Conservation (phyloP, 2,329 filamentous ascomycete species). For the Triangularia setosa region DNA sequence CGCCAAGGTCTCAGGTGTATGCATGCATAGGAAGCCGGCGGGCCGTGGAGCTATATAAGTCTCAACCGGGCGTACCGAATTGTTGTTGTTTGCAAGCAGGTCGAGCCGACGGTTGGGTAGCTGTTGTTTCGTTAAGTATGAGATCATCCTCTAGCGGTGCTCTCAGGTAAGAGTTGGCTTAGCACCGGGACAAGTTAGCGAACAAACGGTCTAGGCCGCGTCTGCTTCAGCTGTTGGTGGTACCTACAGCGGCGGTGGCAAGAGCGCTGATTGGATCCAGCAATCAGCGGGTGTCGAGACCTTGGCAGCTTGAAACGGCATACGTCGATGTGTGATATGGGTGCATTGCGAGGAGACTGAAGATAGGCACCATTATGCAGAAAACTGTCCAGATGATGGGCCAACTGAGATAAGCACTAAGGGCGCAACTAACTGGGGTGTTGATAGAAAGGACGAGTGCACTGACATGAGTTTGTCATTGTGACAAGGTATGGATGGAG, state of each 20-base stretch:
- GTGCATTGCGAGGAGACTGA: neutral
- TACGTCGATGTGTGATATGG: neutral
- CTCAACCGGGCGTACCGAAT: neutral
- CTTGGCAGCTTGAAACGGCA: neutral
- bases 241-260: neutral
- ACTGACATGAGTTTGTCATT: neutral
- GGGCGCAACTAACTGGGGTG: neutral
- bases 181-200: neutral
- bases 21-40: neutral
- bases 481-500: neutral
- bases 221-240: neutral
- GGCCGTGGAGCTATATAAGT: neutral
- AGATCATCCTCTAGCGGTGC: constrained; percentile 9
- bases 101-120: neutral
- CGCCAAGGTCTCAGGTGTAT: neutral
- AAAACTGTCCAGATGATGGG: neutral
- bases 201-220: neutral
- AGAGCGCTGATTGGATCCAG: neutral
- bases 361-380: neutral
- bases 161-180: neutral
- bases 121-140: constrained; percentile 6
- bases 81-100: neutral
- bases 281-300: neutral
- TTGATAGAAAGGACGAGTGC: neutral
- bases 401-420: neutral